Conservation (phyloP, 306 rosid species). For the Arachis stenosperma region DNA sequence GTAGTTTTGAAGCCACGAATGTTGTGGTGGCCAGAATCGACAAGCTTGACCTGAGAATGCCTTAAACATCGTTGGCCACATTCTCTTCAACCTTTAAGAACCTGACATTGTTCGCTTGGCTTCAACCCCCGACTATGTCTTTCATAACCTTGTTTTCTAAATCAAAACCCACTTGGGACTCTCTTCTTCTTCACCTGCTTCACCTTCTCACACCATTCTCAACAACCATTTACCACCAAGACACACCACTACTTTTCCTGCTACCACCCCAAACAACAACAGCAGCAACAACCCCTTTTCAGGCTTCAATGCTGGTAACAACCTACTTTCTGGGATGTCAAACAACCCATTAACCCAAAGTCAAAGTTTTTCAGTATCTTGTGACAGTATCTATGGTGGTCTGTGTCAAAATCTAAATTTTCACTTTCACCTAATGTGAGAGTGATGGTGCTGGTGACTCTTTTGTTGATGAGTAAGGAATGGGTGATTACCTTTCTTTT, state of each 20-base stretch:
- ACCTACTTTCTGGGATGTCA: conserved; percentile 42
- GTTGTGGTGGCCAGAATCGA: conserved; percentile 61
- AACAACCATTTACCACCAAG: conserved; percentile 52
- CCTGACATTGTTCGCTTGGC: conserved; percentile 65
- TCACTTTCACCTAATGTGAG: conserved; percentile 26
- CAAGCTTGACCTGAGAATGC: conserved; percentile 63
- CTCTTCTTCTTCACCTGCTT: conserved; percentile 29
- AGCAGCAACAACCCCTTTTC: conserved; percentile 48
- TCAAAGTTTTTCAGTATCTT: conserved; percentile 50
- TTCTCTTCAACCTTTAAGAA: conserved; percentile 60
- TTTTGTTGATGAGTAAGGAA: conserved; percentile 56
- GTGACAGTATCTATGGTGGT: conserved; percentile 49
- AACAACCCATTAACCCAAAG: conserved; percentile 65
- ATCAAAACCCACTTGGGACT: conserved; percentile 59
- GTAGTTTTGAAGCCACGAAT: conserved; percentile 61
- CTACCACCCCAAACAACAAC: no score
- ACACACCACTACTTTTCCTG: conserved; percentile 23
- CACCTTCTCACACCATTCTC: conserved; percentile 27
- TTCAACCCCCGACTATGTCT: conserved; percentile 57
- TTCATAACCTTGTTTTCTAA: conserved; percentile 48
- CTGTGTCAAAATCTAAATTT: conserved; percentile 33
- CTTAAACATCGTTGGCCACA: conserved; percentile 64
- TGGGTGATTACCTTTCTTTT: conserved; percentile 65
- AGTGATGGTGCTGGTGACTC: conserved; percentile 35
- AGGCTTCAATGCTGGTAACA: conserved; percentile 21